Evolutionary conservation across 495 filamentous ascomycete species (phyloP), one percentile per base, ranked within the genome.

Genomic region (Neurospora hispaniola): DNA sequence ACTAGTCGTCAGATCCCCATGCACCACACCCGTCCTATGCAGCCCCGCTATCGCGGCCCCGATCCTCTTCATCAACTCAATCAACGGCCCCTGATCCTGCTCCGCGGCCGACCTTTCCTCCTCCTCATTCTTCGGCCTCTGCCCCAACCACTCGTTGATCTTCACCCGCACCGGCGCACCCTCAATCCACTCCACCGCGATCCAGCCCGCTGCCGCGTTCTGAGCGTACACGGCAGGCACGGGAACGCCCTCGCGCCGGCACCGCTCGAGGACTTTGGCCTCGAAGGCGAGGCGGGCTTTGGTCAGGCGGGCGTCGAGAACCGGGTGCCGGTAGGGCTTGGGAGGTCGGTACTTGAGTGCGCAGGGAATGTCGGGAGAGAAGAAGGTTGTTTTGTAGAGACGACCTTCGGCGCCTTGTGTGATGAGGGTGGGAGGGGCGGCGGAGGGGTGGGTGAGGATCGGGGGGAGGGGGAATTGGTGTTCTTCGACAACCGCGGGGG

Each of bases 1-100:
- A 82, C 94, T 98, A 72, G 95, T 99, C 73, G 96, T 99, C 84
- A 99, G 82, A 83, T 99, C 96, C 62, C 96, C 96, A 85, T 99
- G 96, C 69, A 96, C 88, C 59, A 98, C 89, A 18, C 96, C 95
- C 23, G 88, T 86, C 70, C 84, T 86, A 84, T 99, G 96, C 82
- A 99, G 83, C 54, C 79, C 85, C n/a, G 93, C 96, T 20, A 98
- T 88, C 7, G 89, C 89, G 16, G 78, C 72, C 0, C 94, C 96
- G 73, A 98, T 89, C 79, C 87, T 85, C 71, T 83, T 83, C 88
- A 98, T 90, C 78, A 96, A 78, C 31, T 79, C 85, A 42, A 82
- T 77, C 16, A 88, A 72, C 11, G 82, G 78, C 18, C 71, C 73
- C 70, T 81, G 76, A 18, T 79, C 77, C 75, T 83, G 75, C 8